Conservation (phyloP, 2,329 filamentous ascomycete genomes). For the Lasiodiplodia sp. region DNA sequence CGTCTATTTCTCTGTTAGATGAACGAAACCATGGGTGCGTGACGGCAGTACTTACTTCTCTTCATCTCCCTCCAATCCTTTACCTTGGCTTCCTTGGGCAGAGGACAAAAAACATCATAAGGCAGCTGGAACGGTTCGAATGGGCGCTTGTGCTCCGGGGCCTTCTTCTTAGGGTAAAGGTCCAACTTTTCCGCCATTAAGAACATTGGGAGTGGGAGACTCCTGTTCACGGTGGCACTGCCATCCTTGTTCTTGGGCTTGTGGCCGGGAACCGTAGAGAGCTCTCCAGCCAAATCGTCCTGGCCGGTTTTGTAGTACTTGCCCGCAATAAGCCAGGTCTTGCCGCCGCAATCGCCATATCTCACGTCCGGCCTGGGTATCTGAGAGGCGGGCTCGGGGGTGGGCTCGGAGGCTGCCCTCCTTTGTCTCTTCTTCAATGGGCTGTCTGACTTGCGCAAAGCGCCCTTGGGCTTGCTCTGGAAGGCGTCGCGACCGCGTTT, state of each 20-base stretch:
- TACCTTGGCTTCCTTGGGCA: constrained; percentile 86
- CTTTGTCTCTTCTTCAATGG: constrained; percentile 11
- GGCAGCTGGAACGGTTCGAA: constrained; percentile 68
- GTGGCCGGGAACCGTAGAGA: constrained; percentile 37
- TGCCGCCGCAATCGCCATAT: neutral
- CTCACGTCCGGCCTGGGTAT: constrained; percentile 40
- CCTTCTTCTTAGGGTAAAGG: constrained; percentile 52
- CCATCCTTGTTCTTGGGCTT: constrained; percentile 43
- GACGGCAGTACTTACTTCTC: constrained; percentile 48
- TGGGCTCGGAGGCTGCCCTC: constrained; percentile 18
- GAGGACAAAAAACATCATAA: constrained; percentile 86
- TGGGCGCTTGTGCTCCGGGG: constrained; percentile 18
- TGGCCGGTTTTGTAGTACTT: constrained; percentile 40
- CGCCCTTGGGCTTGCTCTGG: constrained; percentile 39
- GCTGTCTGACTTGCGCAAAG: constrained; percentile 55
- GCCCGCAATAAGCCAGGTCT: constrained; percentile 22
- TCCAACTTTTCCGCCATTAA: constrained; percentile 75
- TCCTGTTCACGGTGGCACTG: constrained; percentile 55
- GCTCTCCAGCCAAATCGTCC: constrained; percentile 12
- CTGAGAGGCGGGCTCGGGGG: neutral
- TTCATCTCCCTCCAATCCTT: constrained; percentile 92
- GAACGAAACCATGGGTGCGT: neutral
- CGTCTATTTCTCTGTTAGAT: constrained; percentile 4
- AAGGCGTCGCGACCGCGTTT: constrained; percentile 43
- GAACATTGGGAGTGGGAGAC: constrained; percentile 80